Conservation (phyloP, 495 filamentous ascomycete species). For the Geoglossum glabrum region DNA sequence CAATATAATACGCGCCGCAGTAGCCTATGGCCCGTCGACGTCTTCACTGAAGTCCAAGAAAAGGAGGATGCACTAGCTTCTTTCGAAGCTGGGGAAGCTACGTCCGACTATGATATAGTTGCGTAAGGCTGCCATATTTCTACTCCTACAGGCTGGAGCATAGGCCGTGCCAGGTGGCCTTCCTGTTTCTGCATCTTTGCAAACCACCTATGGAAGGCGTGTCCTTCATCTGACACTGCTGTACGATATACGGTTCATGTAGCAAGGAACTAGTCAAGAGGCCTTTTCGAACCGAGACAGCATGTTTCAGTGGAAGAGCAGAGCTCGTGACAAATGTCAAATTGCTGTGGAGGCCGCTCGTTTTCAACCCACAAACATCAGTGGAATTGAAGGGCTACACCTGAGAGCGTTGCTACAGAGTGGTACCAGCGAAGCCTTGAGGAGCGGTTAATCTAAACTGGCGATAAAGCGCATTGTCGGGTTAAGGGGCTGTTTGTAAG, state of each 20-base stretch:
- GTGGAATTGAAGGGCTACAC: neutral
- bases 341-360: neutral
- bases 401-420: neutral
- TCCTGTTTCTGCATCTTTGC: neutral
- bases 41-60: neutral
- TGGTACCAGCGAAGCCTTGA: neutral
- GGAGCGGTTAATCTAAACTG: too few relatives aligned
- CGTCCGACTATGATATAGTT: neutral
- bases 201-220: neutral
- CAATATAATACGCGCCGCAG: neutral
- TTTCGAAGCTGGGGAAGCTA: neutral
- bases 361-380: neutral
- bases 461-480: too few relatives aligned
- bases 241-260: neutral
- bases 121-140: too few relatives aligned
- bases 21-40: neutral
- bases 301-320: neutral
- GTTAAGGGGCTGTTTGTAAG: neutral
- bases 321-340: neutral
- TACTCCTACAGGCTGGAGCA: neutral
- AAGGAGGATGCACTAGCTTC: neutral
- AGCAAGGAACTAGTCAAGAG: neutral
- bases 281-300: neutral
- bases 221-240: neutral
- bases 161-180: neutral